Conservation (phyloP, 148 eudicot species). For the Vaccinium vitisidaea region DNA sequence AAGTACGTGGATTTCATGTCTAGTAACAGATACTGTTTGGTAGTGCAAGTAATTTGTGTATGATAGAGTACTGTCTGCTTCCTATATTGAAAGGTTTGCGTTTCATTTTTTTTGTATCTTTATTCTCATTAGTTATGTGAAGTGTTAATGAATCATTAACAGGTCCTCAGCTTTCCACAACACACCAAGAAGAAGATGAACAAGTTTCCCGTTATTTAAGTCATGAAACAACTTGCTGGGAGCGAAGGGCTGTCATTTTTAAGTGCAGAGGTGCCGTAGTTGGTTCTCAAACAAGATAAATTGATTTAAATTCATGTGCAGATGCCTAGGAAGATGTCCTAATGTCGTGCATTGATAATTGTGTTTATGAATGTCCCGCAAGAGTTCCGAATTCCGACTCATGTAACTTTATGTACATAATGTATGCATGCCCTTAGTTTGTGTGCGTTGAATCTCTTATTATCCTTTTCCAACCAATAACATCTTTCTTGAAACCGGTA, state of each 20-base stretch:
- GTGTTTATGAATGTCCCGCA: not conserved
- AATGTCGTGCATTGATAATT: not conserved
- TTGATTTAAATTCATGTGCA: not conserved
- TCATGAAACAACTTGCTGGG: not conserved
- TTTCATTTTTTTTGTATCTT: not conserved
- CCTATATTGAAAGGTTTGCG: not conserved
- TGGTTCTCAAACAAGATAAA: not conserved
- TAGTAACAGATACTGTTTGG: not conserved
- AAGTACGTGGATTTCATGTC: not conserved
- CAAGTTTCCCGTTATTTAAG: not conserved
- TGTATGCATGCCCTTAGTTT: not conserved
- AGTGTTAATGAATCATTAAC: not conserved
- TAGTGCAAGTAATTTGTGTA: not conserved
- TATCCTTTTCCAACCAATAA: not conserved
- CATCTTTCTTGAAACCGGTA: not conserved
- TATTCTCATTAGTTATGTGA: not conserved
- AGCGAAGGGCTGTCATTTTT: not conserved
- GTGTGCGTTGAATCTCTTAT: not conserved
- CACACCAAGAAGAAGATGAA: not conserved
- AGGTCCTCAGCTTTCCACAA: not conserved
- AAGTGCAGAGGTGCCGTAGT: not conserved
- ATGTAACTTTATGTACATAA: not conserved
- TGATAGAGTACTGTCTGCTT: not conserved
- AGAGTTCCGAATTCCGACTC: not conserved
- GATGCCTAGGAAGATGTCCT: not conserved